phyloP scores from a whole-genome alignment of 345 rosid species.

The Citrus unshiu region DNA sequence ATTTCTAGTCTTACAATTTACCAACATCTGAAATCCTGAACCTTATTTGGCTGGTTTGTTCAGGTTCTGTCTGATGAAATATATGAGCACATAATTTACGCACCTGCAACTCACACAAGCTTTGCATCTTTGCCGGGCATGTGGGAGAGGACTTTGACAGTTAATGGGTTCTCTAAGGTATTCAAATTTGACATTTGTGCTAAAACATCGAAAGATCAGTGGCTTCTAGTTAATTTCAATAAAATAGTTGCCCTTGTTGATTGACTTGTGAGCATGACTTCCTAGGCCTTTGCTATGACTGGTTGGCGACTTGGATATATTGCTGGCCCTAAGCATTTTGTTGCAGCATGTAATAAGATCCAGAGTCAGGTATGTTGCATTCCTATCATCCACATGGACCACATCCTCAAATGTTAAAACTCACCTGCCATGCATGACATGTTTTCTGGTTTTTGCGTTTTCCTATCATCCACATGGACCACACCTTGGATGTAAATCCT shows the following conservation, averaged over 20 bases:
- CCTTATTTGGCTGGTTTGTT: background rate
- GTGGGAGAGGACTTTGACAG: constrained; percentile 93
- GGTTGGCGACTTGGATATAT: constrained; percentile 98
- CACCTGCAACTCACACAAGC: constrained; percentile 87
- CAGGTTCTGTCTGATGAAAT: constrained; percentile 97
- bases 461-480: background rate
- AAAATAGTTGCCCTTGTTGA: background rate
- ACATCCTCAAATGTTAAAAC: background rate
- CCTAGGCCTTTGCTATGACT: constrained; percentile 99
- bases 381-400: background rate
- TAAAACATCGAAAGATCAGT: background rate
- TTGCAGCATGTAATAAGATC: constrained; percentile 90
- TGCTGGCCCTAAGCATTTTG: constrained; percentile 91
- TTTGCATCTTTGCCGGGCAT: constrained; percentile 95
- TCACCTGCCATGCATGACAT: background rate
- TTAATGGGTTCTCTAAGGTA: constrained; percentile 98
- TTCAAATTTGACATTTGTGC: background rate
- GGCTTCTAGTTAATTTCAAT: background rate
- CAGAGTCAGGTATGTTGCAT: constrained; percentile 86
- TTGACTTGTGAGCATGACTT: constrained; percentile 15
- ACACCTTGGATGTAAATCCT: background rate
- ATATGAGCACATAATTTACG: constrained; percentile 93
- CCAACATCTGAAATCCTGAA: constrained; percentile 17
- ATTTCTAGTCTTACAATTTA: background rate
- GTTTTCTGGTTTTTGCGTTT: background rate